Base-by-base conservation (phyloP, 2,329 filamentous ascomycete species). In the Fusarium palustre region DNA sequence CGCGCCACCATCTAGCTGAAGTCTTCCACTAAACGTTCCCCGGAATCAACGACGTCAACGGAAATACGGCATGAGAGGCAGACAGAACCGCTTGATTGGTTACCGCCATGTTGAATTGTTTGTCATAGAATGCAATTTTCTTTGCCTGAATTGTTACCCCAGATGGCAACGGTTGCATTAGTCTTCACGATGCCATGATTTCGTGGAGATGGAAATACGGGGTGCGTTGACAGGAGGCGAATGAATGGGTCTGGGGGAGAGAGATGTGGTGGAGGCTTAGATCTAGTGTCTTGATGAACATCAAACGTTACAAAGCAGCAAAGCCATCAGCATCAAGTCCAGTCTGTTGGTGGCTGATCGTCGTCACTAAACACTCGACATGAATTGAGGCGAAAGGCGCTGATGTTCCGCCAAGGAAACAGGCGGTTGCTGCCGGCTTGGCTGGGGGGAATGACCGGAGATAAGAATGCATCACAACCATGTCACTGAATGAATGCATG, bases 371-470 rank as follows among this genome's bases (percentile, higher is more conserved):
- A 16, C 10, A 11, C 28, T 8, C 15, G 31, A 16, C 34, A 49
- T 11, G n/a, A 18, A n/a, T 18, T 13, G 45, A 64, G 61, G 45
- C 46, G 15, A 59, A 31, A 34, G 41, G 48, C 55, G 47, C 41
- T 20, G 6, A 33, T 6, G 13, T 39, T 41, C 47, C 34, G 49
- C 62, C 48, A 66, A 66, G 62, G 24, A 22, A 58, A 38, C 25
- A 38, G 24, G n/a, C 55, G 62, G 56, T 39, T 47, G 46, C 53
- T 52, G 31, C 62, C 62, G 62, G 61, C 62, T 65, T 65, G 62
- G 62, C 62, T 31, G 18, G 34, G 60, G 60, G 62, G 16, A 66
- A 62, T 66, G 62, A 15, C 45, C 49, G 64, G 62, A 50, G 65
- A 68, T 68, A 68, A 64, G n/a, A 10, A 24, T n/a, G n/a, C n/a